These are phyloP conservation scores for Debaryomyces fabryi DNA, from an alignment of 1,139 yeast species.

Conservation along the genomic window DNA sequence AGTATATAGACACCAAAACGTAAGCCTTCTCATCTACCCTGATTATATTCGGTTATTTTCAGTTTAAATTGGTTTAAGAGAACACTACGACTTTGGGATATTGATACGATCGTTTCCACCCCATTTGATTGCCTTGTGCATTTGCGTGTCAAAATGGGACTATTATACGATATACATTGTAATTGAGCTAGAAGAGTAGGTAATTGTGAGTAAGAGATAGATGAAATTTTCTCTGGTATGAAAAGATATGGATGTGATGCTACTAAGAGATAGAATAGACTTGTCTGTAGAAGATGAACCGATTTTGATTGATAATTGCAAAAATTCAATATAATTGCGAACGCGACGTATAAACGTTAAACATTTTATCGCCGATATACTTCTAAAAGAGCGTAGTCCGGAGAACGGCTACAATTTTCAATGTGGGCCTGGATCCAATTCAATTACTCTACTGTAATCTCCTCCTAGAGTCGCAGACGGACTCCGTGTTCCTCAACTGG, in stretches of 20 bases:
- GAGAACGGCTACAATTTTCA: neutral
- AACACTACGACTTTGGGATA: conserved; percentile 52
- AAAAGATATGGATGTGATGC: no score
- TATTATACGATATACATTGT: conserved; percentile 43
- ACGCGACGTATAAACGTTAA: neutral
- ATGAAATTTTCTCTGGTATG: no score
- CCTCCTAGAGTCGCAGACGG: neutral
- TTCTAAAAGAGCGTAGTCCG: neutral
- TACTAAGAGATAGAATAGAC: neutral
- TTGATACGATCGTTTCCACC: conserved; percentile 54
- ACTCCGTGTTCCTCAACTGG: neutral
- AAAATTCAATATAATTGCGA: neutral
- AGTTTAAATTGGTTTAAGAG: conserved; percentile 53
- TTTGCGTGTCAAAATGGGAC: conserved; percentile 39
- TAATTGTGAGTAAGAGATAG: no score
- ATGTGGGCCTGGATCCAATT: neutral
- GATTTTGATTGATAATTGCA: neutral
- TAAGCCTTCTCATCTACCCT: conserved; percentile 57
- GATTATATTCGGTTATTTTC: conserved; percentile 55
- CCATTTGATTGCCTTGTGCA: conserved; percentile 29
- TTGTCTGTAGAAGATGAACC: no score
- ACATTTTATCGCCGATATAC: neutral
- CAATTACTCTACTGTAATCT: neutral
- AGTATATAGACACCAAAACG: conserved; percentile 33
- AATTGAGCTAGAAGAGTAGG: neutral